Conservation (phyloP, 169 alveolate species). For the Babesia caballi region DNA sequence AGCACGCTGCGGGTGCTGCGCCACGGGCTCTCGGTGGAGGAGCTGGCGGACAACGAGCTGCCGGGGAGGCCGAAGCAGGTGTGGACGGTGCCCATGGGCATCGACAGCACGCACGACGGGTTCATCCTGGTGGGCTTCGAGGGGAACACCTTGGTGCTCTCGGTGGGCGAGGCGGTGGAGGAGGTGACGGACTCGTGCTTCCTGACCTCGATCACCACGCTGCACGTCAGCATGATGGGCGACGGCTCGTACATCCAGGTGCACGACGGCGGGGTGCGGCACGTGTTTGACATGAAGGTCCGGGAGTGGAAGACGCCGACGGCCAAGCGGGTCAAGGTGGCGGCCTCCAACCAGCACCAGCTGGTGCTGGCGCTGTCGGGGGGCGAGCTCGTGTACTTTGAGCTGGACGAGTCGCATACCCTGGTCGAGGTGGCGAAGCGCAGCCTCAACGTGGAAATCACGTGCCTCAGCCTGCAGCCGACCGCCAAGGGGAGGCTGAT, state of each 20-base stretch:
- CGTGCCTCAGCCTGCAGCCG: constrained; percentile 87
- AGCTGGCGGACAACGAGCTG: constrained; percentile 91
- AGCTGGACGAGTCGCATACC: constrained; percentile 86
- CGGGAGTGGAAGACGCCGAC: constrained; percentile 83
- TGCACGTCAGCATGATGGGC: constrained; percentile 81
- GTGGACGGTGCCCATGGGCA: constrained; percentile 89
- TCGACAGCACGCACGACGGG: constrained; percentile 74
- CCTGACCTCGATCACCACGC: constrained; percentile 81
- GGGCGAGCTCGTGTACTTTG: constrained; percentile 91
- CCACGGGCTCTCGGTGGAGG: constrained; percentile 94
- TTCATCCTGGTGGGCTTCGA: constrained; percentile 92
- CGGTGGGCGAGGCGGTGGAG: constrained; percentile 91
- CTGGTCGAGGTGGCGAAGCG: constrained; percentile 82
- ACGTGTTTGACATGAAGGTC: constrained; percentile 73
- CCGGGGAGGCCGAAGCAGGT: constrained; percentile 96
- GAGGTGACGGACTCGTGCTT: constrained; percentile 90
- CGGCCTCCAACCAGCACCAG: constrained; percentile 89
- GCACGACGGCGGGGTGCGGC: constrained; percentile 87
- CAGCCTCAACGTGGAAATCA: constrained; percentile 80
- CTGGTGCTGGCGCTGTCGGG: constrained; percentile 87
- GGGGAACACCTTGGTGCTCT: constrained; percentile 90
- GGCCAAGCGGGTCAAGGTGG: constrained; percentile 83
- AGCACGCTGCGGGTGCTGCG: constrained; percentile 91
- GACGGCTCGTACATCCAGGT: constrained; percentile 90
- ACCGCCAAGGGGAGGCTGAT: constrained; percentile 87